Conservation (phyloP, 805 yeast genomes). For the Starmerella sirachaensis region DNA sequence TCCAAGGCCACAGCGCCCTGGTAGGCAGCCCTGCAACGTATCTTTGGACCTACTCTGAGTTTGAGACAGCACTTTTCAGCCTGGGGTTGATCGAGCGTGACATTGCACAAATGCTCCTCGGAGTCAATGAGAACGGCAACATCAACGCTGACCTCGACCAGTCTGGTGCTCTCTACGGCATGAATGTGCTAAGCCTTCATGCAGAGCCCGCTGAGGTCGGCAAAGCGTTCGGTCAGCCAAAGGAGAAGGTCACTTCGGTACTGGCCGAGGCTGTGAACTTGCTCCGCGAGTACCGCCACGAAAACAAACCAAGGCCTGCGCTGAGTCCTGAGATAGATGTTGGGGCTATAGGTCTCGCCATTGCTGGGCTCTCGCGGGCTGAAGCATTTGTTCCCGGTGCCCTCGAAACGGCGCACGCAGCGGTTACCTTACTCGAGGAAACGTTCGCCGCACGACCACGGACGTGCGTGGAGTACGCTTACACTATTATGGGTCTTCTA, state of each 20-base stretch:
- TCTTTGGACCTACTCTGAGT: constrained; percentile 29
- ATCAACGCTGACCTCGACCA: constrained; percentile 27
- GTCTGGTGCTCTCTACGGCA: constrained; percentile 24
- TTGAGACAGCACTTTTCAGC: constrained; percentile 24
- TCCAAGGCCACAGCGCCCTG: neutral
- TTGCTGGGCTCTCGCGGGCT: constrained; percentile 27
- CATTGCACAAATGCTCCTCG: constrained; percentile 29
- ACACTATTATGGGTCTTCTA: constrained; percentile 27
- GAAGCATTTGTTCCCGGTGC: constrained; percentile 7
- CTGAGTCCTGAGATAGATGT: neutral
- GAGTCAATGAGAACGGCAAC: constrained; percentile 30
- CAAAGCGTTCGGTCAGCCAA: constrained; percentile 26
- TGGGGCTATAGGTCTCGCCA: constrained; percentile 20
- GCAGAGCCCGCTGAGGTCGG: constrained; percentile 25
- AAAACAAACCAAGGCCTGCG: constrained; percentile 22
- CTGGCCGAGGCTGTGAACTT: constrained; percentile 22
- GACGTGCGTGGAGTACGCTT: constrained; percentile 31
- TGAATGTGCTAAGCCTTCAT: constrained; percentile 28
- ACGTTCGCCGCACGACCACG: constrained; percentile 1
- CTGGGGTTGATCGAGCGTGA: constrained; percentile 26
- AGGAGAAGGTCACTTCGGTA: constrained; percentile 19
- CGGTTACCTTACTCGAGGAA: neutral
- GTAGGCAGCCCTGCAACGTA: constrained; percentile 17
- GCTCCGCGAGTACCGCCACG: constrained; percentile 22
- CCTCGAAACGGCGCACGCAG: constrained; percentile 1